phyloP scores from a whole-genome alignment of 768 basidiomycete species.

The Termitomyces sp. region DNA sequence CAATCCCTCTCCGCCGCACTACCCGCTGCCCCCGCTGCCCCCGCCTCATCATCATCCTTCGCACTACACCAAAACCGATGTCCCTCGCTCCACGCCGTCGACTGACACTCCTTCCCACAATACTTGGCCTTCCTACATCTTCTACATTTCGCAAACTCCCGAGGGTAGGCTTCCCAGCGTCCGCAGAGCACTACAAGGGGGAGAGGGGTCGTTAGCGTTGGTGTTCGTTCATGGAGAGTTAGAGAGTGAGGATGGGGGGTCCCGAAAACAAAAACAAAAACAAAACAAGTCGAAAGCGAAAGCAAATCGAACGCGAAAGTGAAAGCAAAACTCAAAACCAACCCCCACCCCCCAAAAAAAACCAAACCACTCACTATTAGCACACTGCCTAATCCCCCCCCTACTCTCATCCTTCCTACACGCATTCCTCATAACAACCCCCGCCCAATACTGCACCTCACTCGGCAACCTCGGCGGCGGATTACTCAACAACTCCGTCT shows the following conservation, averaged over 20 bases:
- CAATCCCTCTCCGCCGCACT: not conserved
- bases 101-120: constrained; percentile 96
- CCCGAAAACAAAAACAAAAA: no score
- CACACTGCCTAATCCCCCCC: constrained; percentile 95
- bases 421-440: constrained; percentile 99
- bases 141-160: constrained; percentile 96
- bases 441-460: constrained; percentile 99
- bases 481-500: constrained; percentile 59
- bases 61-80: constrained; percentile 94
- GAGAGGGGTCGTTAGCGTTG: constrained; percentile 4
- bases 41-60: constrained; percentile 44
- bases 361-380: constrained; percentile 87
- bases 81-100: constrained; percentile 93
- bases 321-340: no score
- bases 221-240: no score
- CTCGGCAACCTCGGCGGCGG: constrained; percentile 71
- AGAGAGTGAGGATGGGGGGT: no score
- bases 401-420: constrained; percentile 94
- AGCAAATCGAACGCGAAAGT: no score
- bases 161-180: constrained; percentile 86
- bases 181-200: constrained; percentile 79
- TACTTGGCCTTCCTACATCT: constrained; percentile 98
- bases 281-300: not conserved
- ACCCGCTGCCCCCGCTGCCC: not conserved
- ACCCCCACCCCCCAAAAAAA: no score